phyloP scores from a whole-genome alignment of 1,284 basidiomycete species.

The Malassezia caprae region DNA sequence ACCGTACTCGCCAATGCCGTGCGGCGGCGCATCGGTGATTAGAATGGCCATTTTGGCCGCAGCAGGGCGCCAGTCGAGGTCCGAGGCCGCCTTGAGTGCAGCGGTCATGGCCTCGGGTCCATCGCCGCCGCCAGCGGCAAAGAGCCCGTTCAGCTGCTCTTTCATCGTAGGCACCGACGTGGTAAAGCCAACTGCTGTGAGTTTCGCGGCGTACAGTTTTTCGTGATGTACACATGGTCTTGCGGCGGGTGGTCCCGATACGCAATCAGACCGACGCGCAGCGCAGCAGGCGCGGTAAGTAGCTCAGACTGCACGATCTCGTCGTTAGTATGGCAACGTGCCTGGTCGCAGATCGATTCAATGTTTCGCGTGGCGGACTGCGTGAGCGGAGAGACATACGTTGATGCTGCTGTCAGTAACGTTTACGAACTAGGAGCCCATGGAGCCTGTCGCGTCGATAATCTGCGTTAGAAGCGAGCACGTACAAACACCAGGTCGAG shows the following conservation, averaged over 20 bases:
- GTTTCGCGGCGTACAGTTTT: slow-evolving; percentile 51
- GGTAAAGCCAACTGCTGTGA: slow-evolving; percentile 69
- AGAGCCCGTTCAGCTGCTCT: slow-evolving; percentile 67
- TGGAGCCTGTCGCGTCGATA: slow-evolving; percentile 47
- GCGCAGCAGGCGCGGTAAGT: slow-evolving; percentile 71
- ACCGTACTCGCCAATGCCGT: slow-evolving; percentile 60
- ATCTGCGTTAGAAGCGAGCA: slow-evolving; percentile 18
- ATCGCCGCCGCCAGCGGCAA: slow-evolving; percentile 88
- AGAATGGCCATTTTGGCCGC: slow-evolving; percentile 74
- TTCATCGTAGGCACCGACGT: slow-evolving; percentile 80
- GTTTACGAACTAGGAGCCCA: slow-evolving; percentile 37
- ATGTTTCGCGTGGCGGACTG: slow-evolving; percentile 82
- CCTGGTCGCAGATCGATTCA: slow-evolving; percentile 82
- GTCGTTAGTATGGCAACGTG: slow-evolving; percentile 4
- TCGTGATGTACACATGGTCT: slow-evolving; percentile 59
- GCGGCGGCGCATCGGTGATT: slow-evolving; percentile 93
- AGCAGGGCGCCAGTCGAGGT: slow-evolving; percentile 66
- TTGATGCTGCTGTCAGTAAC: slow-evolving; percentile 4
- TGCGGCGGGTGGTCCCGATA: slow-evolving; percentile 53
- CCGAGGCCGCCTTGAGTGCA: slow-evolving; percentile 63
- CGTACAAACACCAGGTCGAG: slow-evolving; percentile 43
- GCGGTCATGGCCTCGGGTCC: slow-evolving; percentile 97
- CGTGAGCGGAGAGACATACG: slow-evolving; percentile 2
- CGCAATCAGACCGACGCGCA: slow-evolving; percentile 56
- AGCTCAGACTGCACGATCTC: slow-evolving; percentile 83